These are phyloP conservation scores for Elaeagnus macrophylla DNA, from an alignment of 306 rosid species.

Conservation along the genomic window DNA sequence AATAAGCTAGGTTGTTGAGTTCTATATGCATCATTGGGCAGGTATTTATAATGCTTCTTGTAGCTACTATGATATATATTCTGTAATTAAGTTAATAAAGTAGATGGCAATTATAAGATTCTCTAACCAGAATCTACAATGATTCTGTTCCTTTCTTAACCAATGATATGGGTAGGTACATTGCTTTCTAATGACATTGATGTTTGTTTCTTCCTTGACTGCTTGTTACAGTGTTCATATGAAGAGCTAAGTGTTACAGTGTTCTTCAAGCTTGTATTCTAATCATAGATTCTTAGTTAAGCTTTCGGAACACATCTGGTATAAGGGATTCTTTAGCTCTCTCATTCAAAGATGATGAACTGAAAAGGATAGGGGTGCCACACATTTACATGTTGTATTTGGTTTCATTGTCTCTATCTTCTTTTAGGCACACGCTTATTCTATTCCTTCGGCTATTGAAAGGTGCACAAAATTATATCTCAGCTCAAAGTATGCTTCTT, in stretches of 20 bases:
- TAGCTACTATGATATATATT: slow-evolving; percentile 15
- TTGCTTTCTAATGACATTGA: slow-evolving; percentile 23
- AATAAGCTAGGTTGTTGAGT: slow-evolving; percentile 15
- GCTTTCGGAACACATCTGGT: slow-evolving; percentile 10
- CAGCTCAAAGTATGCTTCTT: slow-evolving; percentile 3
- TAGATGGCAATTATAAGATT: slow-evolving; percentile 22
- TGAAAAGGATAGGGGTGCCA: slow-evolving; percentile 20
- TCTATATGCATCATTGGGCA: slow-evolving; percentile 10
- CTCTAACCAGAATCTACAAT: slow-evolving; percentile 16
- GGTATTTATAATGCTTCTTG: slow-evolving; percentile 37
- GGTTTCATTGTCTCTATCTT: slow-evolving; percentile 17
- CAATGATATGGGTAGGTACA: slow-evolving; percentile 31
- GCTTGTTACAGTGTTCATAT: slow-evolving; percentile 17
- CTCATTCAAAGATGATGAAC: slow-evolving; percentile 5
- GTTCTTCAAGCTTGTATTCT: too few relatives aligned
- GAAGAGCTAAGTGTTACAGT: too few relatives aligned
- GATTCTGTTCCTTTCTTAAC: slow-evolving; percentile 30
- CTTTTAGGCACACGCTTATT: slow-evolving; percentile 17
- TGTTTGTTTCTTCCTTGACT: slow-evolving; percentile 26
- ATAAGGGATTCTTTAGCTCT: slow-evolving; percentile 6
- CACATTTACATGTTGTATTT: slow-evolving; percentile 17
- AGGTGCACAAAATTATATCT: slow-evolving; percentile 2
- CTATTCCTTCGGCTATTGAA: slow-evolving; percentile 22
- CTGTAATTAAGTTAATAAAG: slow-evolving; percentile 13
- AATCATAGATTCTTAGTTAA: neutral